Base-by-base conservation (phyloP, 495 filamentous ascomycete genomes). In the Paragyromitra xinjiangensis region DNA sequence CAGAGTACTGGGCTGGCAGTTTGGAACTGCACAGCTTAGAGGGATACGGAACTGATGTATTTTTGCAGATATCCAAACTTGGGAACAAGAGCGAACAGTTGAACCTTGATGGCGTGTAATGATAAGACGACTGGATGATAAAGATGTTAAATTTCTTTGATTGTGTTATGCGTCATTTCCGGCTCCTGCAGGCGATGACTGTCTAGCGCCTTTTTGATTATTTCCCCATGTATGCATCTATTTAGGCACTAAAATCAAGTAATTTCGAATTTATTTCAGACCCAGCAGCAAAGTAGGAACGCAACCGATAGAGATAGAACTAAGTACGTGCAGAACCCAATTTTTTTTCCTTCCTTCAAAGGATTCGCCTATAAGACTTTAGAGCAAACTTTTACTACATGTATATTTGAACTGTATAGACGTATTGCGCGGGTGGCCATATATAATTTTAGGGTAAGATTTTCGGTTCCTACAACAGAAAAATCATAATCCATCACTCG, bases 51-150 rank as follows among this genome's bases (percentile, higher is more conserved):
- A 94, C 96, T n/a, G 95, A 99, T 85, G 95, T 92, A 1, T 99
- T 98, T 82, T 83, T 99, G 74, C 95, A 98, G 84, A 97, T 99
- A 48, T 95, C 93, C 6, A 97, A 97, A 84, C 87, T 99, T 68
- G 95, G 95, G 24, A 99, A 99, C 84, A 98, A 98, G 87, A 97
- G 97, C 82, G 95, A 99, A 86, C 94, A 97, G 83, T 85, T 99
- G 64, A 95, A 83, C 50, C 50, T 83, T 16, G 81, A 83, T 51
- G 74, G 73, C 19, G 65, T 83, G 44, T 82, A 75, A 76, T 39
- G 42, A 61, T 59, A 61, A n/a, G 53, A 14, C 3, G 34, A 51
- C 40, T 56, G 53, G 22, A 22, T 56, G 8, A 55, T 71, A 34
- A 12, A 53, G 42, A 29, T 44, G 44, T 19, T 55, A n/a, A 11